Conservation (phyloP, 2,329 filamentous ascomycete species). For the Xylaria sp. region DNA sequence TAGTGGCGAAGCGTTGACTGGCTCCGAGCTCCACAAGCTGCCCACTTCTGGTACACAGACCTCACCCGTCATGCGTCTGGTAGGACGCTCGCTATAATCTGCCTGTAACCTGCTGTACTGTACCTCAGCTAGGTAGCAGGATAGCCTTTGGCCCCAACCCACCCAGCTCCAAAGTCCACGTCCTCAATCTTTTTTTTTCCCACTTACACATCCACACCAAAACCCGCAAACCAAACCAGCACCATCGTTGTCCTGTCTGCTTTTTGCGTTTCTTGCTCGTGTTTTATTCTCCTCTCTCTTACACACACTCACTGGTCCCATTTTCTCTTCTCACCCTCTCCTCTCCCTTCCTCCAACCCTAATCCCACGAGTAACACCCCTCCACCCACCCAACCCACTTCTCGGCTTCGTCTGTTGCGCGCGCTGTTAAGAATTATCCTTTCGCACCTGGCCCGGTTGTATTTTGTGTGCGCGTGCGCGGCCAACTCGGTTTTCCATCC, state of each 20-base stretch:
- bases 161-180: slow-evolving; percentile 44
- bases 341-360: slow-evolving; percentile 45
- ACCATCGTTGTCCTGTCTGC: slow-evolving; percentile 52
- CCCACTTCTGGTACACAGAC: slow-evolving; percentile 13
- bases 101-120: slow-evolving; percentile 9
- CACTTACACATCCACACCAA: slow-evolving; percentile 47
- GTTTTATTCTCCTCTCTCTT: slow-evolving; percentile 56
- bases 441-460: slow-evolving; percentile 49
- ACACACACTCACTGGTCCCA: slow-evolving; percentile 43
- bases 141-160: slow-evolving; percentile 36
- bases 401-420: slow-evolving; percentile 51
- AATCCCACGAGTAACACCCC: slow-evolving; percentile 40
- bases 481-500: slow-evolving; percentile 49
- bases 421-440: slow-evolving; percentile 53
- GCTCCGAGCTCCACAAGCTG: slow-evolving; percentile 18
- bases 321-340: slow-evolving; percentile 44
- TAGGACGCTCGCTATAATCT: slow-evolving; percentile 8
- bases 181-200: slow-evolving; percentile 46
- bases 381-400: slow-evolving; percentile 46
- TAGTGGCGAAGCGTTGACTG: background rate
- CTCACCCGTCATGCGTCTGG: background rate
- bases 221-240: slow-evolving; percentile 50
- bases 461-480: slow-evolving; percentile 50
- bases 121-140: slow-evolving; percentile 13
- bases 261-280: slow-evolving; percentile 48